Percentiles rank a stretch among this genome's conserved stretches.
These are phyloP conservation scores for Rubroshorea leprosula DNA, from an alignment of 345 rosid genomes.

Conservation along the genomic window DNA sequence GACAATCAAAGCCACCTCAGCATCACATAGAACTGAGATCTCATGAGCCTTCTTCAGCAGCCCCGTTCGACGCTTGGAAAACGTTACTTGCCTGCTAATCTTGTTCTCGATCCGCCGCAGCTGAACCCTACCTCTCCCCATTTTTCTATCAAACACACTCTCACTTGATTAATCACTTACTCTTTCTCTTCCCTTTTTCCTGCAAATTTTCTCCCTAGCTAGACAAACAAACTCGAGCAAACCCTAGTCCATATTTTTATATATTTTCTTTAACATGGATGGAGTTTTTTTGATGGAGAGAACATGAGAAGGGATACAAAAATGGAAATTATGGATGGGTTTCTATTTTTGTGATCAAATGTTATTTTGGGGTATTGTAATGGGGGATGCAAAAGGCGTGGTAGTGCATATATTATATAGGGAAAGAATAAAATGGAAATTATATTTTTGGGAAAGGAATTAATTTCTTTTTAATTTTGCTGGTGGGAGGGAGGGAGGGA, in stretches of 20 bases:
- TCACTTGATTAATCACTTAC: too few species aligned
- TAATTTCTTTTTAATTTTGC: not conserved
- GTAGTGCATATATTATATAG: not conserved
- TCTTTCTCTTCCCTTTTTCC: too few species aligned
- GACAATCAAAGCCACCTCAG: constrained; percentile 55
- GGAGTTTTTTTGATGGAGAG: not conserved
- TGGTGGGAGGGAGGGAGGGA: not conserved
- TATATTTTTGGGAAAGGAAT: not conserved
- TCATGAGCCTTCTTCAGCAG: constrained; percentile 59
- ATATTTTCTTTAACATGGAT: not conserved
- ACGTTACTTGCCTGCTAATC: constrained; percentile 59
- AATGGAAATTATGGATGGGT: constrained; percentile 19
- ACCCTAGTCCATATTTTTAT: constrained; percentile 8
- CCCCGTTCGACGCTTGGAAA: constrained; percentile 53
- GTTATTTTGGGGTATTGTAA: constrained; percentile 11
- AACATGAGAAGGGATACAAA: not conserved
- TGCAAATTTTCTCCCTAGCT: not conserved
- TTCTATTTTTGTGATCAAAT: constrained; percentile 27
- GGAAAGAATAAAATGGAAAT: not conserved
- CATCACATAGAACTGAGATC: constrained; percentile 67
- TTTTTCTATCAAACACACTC: not conserved
- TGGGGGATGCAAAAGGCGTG: constrained; percentile 10
- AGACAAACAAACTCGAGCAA: not conserved
- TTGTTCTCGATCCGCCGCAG: constrained; percentile 64
- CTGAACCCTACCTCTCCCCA: constrained; percentile 43